phyloP scores from a whole-genome alignment of 2,329 filamentous ascomycete species.

The Botryotinia convoluta region DNA sequence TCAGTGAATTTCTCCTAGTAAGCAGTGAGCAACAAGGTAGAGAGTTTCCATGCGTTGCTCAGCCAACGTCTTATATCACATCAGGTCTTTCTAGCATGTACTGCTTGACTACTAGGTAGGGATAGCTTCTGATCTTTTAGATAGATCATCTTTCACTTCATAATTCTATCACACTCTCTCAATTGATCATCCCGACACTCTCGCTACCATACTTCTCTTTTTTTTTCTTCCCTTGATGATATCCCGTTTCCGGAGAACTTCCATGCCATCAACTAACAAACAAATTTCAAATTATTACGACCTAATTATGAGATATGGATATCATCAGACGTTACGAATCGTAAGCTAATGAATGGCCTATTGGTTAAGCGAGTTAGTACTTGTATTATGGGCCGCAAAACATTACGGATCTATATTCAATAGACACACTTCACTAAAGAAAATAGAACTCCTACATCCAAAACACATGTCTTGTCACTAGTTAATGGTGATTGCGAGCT shows the following conservation, averaged over 20 bases:
- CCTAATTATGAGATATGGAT: background rate
- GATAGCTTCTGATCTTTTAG: background rate
- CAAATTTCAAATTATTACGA: background rate
- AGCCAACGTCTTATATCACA: background rate
- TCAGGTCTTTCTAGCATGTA: background rate
- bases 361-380: background rate
- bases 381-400: background rate
- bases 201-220: background rate
- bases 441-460: too few relatives aligned
- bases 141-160: background rate
- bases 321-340: background rate
- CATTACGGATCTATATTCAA: background rate
- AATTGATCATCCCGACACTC: background rate
- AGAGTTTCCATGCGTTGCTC: background rate
- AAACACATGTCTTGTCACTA: background rate
- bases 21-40: background rate
- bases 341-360: background rate
- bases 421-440: background rate
- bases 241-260: background rate
- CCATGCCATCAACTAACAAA: background rate
- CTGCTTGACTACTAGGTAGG: background rate
- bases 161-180: background rate
- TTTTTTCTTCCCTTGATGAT: background rate
- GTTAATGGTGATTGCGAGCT: background rate
- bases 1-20: too few relatives aligned